These are phyloP conservation scores for Fraxinus americana DNA, from an alignment of 257 asterid species.

Conservation along the genomic window DNA sequence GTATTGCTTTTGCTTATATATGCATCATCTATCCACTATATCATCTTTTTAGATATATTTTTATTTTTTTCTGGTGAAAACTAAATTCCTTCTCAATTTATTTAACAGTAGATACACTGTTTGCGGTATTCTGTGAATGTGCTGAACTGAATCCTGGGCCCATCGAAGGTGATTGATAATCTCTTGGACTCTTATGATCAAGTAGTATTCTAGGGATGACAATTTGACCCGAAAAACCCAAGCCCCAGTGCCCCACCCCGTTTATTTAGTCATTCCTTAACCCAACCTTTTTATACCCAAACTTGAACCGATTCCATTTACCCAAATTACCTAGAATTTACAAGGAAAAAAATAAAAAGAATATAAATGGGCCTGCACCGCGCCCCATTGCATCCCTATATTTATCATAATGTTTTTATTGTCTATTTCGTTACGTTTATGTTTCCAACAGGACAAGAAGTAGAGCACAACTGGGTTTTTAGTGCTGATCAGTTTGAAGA, in stretches of 20 bases:
- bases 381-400: too few species aligned
- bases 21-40: not conserved
- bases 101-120: constrained; percentile 74
- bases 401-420: not conserved
- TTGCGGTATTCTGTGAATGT: constrained; percentile 81
- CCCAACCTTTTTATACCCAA: too few species aligned
- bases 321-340: too few species aligned
- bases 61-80: constrained; percentile 1
- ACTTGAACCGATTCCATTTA: too few species aligned
- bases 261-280: too few species aligned
- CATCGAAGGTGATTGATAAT: constrained; percentile 47
- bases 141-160: constrained; percentile 98
- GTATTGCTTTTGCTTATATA: constrained; percentile 32
- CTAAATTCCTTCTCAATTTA: constrained; percentile 20
- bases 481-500: constrained; percentile 74
- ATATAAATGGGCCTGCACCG: too few species aligned
- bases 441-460: constrained; percentile 53
- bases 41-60: constrained; percentile 3
- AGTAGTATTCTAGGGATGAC: not conserved
- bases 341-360: too few species aligned
- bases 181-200: constrained; percentile 3
- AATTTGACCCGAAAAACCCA: too few species aligned
- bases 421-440: constrained; percentile 2
- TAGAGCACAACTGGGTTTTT: constrained; percentile 78
- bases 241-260: too few species aligned